Evolutionary conservation across 306 rosid genomes (phyloP).

Genomic region (Oemleria cerasiformis): DNA sequence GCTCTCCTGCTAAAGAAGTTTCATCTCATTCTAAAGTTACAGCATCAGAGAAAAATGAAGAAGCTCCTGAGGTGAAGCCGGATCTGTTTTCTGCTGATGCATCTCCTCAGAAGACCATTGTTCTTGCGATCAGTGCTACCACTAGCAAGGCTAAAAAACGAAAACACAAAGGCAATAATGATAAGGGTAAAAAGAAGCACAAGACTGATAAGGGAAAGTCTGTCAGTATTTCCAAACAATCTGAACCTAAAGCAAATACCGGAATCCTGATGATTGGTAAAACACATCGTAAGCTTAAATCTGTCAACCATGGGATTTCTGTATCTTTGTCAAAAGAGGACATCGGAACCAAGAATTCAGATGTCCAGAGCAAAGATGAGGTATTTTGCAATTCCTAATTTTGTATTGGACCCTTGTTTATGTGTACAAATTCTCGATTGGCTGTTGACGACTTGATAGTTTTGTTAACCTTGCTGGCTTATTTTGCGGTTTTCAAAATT

Average conservation of each 20-base stretch:
- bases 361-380: conserved; percentile 60
- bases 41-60: conserved; percentile 46
- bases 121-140: conserved; percentile 60
- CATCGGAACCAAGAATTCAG: conserved; percentile 48
- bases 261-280: conserved; percentile 46
- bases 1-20: conserved; percentile 50
- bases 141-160: conserved; percentile 58
- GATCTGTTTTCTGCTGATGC: conserved; percentile 40
- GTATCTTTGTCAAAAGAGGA: conserved; percentile 46
- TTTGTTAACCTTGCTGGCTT: neutral
- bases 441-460: neutral
- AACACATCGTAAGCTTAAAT: conserved; percentile 59
- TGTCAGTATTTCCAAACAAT: conserved; percentile 38
- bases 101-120: conserved; percentile 51
- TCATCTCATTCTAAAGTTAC: conserved; percentile 44
- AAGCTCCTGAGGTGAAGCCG: conserved; percentile 41
- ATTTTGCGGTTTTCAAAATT: neutral
- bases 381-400: conserved; percentile 33
- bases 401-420: neutral
- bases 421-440: neutral
- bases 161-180: conserved; percentile 47
- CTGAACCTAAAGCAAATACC: conserved; percentile 32
- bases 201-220: conserved; percentile 67
- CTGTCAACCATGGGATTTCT: conserved; percentile 46
- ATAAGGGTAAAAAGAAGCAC: conserved; percentile 54